Evolutionary conservation across 2,329 filamentous ascomycete species (phyloP).

Genomic region (Ophiobolus disseminans): DNA sequence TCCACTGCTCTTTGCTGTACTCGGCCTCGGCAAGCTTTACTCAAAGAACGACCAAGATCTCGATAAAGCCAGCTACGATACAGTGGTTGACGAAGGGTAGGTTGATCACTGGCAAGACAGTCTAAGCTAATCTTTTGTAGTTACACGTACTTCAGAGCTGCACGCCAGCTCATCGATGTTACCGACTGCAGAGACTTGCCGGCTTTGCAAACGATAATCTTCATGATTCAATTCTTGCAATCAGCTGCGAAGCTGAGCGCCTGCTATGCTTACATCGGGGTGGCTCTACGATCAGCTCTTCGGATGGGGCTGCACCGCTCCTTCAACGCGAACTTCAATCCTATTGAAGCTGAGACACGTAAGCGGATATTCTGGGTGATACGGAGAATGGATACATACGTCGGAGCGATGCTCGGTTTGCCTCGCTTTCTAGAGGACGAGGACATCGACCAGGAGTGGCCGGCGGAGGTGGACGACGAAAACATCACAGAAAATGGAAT

Average conservation of each 20-base stretch:
- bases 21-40: conserved; percentile 58
- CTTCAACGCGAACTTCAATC: conserved; percentile 55
- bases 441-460: conserved; percentile 58
- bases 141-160: conserved; percentile 58
- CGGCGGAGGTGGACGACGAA: conserved; percentile 58
- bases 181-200: conserved; percentile 60
- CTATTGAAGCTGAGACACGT: conserved; percentile 57
- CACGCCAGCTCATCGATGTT: conserved; percentile 59
- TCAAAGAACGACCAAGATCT: conserved; percentile 48
- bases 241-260: conserved; percentile 60
- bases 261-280: conserved; percentile 61
- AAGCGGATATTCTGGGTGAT: conserved; percentile 62
- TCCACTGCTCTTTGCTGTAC: conserved; percentile 56
- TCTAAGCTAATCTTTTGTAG: conserved; percentile 35
- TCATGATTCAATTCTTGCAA: conserved; percentile 62
- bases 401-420: conserved; percentile 59
- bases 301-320: conserved; percentile 61
- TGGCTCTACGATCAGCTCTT: conserved; percentile 58
- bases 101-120: too few species aligned
- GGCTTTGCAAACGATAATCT: conserved; percentile 59
- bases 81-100: conserved; percentile 56
- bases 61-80: conserved; percentile 53
- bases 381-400: conserved; percentile 60
- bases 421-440: conserved; percentile 58
- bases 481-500: conserved; percentile 58